A percentile compares a stretch with the other conserved stretches of the same genome.
phyloP scores from a whole-genome alignment of 148 eudicot genomes.

The Persicaria maculosa region DNA sequence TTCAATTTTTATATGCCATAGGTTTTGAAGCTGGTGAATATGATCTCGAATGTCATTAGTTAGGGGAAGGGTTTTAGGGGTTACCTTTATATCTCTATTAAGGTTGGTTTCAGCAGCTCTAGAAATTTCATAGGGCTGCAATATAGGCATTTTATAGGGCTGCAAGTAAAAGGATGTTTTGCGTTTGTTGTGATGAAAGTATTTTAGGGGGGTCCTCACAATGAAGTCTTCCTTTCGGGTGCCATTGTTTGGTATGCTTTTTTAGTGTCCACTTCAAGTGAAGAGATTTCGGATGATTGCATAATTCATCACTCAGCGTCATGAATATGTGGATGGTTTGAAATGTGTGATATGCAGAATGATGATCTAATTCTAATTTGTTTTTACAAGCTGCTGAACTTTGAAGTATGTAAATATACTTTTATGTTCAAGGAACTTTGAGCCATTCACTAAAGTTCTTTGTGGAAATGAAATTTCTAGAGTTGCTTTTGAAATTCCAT shows the following conservation, averaged over 20 bases:
- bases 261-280: not conserved
- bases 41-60: not conserved
- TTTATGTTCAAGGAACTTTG: not conserved
- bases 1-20: not conserved
- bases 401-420: not conserved
- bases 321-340: not conserved
- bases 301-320: not conserved
- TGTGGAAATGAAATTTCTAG: not conserved
- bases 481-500: not conserved
- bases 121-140: not conserved
- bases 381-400: not conserved
- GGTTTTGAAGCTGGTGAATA: not conserved
- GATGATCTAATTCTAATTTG: constrained; percentile 3
- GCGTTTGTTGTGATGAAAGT: not conserved
- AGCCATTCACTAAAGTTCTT: not conserved
- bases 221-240: not conserved
- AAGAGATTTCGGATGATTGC: not conserved
- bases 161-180: not conserved
- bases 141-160: not conserved
- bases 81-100: too few relatives aligned
- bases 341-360: not conserved
- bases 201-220: not conserved
- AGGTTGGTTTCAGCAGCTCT: too few relatives aligned
- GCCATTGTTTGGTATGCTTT: not conserved
- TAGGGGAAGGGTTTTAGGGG: not conserved